Conservation (phyloP, 495 filamentous ascomycete genomes). For the Xylaria curta region DNA sequence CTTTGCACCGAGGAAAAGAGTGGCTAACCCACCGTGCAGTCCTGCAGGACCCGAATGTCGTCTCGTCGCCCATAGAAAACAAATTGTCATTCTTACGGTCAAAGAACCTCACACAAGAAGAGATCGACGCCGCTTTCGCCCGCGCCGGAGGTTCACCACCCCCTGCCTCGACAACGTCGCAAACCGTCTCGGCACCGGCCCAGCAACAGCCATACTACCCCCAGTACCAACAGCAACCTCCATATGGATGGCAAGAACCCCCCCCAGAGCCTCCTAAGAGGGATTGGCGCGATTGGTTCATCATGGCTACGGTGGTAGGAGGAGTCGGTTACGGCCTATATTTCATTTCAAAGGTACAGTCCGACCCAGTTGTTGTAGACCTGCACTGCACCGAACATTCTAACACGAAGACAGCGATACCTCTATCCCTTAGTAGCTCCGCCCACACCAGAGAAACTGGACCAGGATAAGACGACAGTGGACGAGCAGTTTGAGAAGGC, state of each 20-base stretch:
- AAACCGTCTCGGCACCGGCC: constrained; percentile 50
- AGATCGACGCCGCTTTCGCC: constrained; percentile 84
- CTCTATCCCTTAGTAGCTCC: constrained; percentile 88
- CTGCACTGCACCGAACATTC: background rate
- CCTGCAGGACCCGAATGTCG: constrained; percentile 89
- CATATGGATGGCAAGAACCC: constrained; percentile 69
- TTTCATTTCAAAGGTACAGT: constrained; percentile 75
- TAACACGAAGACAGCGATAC: constrained; percentile 71
- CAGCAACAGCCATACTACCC: constrained; percentile 69
- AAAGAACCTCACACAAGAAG: constrained; percentile 96
- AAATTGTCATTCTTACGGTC: constrained; percentile 91
- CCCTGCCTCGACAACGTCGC: constrained; percentile 52
- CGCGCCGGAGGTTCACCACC: constrained; percentile 66
- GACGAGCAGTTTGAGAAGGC: constrained; percentile 91
- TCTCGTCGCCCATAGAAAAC: constrained; percentile 90
- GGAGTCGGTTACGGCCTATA: constrained; percentile 89
- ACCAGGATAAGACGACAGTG: constrained; percentile 89
- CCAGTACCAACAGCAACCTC: constrained; percentile 64
- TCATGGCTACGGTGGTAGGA: constrained; percentile 91
- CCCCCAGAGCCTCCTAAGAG: constrained; percentile 75
- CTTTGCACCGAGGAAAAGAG: no score
- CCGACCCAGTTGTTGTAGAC: background rate
- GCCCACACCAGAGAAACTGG: constrained; percentile 89
- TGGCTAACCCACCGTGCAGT: constrained; percentile 62
- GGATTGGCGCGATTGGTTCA: constrained; percentile 99